Evolutionary conservation across 129 eudicot species (phyloP).

Genomic region (Helianthus annuus): HanXRQr2.0-SUNRISE NC_035443.2:34169433-34169932

Average conservation of each 20-base stretch:
- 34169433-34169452: slow-evolving; percentile 51
- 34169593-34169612: slow-evolving; percentile 76
- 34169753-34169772: slow-evolving; percentile 35
- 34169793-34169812: slow-evolving; percentile 16
- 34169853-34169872: slow-evolving; percentile 30
- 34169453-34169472: slow-evolving; percentile 34
- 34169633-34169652: slow-evolving; percentile 68
- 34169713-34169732: slow-evolving; percentile 15
- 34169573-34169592: slow-evolving; percentile 82
- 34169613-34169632: slow-evolving; percentile 56
- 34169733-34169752: slow-evolving; percentile 3
- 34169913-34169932: slow-evolving; percentile 29
- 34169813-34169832: neutral
- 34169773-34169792: slow-evolving; percentile 15
- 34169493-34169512: slow-evolving; percentile 78
- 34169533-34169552: slow-evolving; percentile 52
- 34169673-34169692: slow-evolving; percentile 61
- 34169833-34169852: slow-evolving; percentile 18
- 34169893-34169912: slow-evolving; percentile 38
- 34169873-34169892: slow-evolving; percentile 26
- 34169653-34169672: slow-evolving; percentile 89
- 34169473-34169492: slow-evolving; percentile 48
- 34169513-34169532: slow-evolving; percentile 80
- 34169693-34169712: slow-evolving; percentile 28
- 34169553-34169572: slow-evolving; percentile 62